A percentile compares a stretch with the other conserved stretches of the same genome.
phyloP scores from a whole-genome alignment of 2,329 filamentous ascomycete genomes.

The Hypoxylon sp. region DNA sequence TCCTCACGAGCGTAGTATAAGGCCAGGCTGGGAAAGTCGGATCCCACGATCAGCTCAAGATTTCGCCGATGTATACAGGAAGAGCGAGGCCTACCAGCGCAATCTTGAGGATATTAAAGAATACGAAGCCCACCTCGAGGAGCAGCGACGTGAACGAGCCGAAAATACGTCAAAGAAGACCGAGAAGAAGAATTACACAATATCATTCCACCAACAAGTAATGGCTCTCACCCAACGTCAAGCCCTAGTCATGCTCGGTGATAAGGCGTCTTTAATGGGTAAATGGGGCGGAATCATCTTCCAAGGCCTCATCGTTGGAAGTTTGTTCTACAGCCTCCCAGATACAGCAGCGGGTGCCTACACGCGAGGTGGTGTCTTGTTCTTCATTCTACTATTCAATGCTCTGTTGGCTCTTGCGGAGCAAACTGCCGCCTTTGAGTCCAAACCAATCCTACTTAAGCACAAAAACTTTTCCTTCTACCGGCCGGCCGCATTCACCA shows the following conservation, averaged over 20 bases:
- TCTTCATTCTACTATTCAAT: conserved; percentile 74
- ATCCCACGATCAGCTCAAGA: conserved; percentile 73
- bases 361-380: conserved; percentile 71
- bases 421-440: conserved; percentile 70
- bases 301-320: conserved; percentile 53
- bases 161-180: conserved; percentile 55
- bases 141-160: conserved; percentile 57
- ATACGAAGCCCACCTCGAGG: conserved; percentile 64
- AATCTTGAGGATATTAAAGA: conserved; percentile 63
- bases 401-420: conserved; percentile 72
- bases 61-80: conserved; percentile 66
- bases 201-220: conserved; percentile 64
- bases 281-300: conserved; percentile 55
- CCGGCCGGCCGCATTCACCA: conserved; percentile 69
- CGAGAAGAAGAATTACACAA: conserved; percentile 65
- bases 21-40: conserved; percentile 67
- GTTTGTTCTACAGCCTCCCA: conserved; percentile 52
- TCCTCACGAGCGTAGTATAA: conserved; percentile 68
- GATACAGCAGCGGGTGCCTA: conserved; percentile 64
- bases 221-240: conserved; percentile 59
- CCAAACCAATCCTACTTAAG: conserved; percentile 75
- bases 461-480: conserved; percentile 80
- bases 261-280: conserved; percentile 52
- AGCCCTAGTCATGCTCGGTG: conserved; percentile 53
- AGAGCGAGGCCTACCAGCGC: conserved; percentile 59